Evolutionary conservation across 768 basidiomycete genomes (phyloP), one percentile per base, ranked within the genome.

Genomic region (Leccinum aurantiacum): DNA sequence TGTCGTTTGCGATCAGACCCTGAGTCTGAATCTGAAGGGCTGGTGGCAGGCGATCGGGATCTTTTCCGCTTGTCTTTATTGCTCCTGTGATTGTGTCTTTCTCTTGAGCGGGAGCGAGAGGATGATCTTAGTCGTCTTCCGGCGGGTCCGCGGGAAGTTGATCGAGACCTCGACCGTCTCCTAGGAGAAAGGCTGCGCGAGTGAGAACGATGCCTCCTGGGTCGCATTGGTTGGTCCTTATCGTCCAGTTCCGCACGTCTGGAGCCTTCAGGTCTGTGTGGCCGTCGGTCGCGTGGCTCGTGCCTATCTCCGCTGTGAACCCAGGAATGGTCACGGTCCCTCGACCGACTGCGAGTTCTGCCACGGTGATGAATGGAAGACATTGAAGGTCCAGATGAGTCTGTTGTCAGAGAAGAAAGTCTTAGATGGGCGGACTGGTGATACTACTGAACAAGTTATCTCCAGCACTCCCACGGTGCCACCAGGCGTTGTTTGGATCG

Each of bases 21-120:
- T 58, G 74, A 65, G 37, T 65, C 68, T 8, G 72, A 66, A 27
- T 77, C 73, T 19, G 76, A 76, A n/a, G 76, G 75, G 61, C 76
- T 78, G n/a, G 80, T 80, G 44, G 77, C 76, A 35, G 66, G 73
- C 7, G 78, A 78, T 31, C 74, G 69, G 33, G 74, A 74, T 60
- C 72, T 59, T 59, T 71, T 71, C 50, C 74, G 71, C 25, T 68
- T 68, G 60, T 69, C 68, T 55, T 73, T 73, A 27, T 66, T 67
- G 14, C 58, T 66, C 54, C 29, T 67, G 44, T 63, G 37, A 44
- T 61, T 60, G 31, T 66, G 60, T 27, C 56, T 63, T 49, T 75
- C 75, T 61, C 66, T 73, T 6, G 76, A 77, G 60, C 74, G 74
- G 11, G 80, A 81, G 59, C 68, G 69, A 2, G 71, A 73, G 57